Percentiles rank a stretch among this genome's conserved stretches.
Evolutionary conservation across 148 eudicot species (phyloP).

Genomic region (Rheum nobile): DNA sequence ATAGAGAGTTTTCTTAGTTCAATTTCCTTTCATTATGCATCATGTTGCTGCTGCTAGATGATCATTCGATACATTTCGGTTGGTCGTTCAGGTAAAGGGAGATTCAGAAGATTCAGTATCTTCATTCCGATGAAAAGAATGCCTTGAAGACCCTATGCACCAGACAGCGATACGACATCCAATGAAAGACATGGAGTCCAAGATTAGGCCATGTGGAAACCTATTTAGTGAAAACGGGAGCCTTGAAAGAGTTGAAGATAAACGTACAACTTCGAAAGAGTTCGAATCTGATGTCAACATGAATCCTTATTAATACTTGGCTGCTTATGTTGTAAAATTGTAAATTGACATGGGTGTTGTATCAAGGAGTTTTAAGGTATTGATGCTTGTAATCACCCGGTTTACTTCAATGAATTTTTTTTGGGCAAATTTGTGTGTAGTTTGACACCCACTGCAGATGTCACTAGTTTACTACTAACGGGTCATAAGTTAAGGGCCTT

Average conservation of each 20-base stretch:
- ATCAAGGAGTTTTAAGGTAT: neutral
- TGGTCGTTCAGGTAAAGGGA: slow-evolving; percentile 15
- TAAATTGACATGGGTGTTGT: neutral
- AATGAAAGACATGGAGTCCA: neutral
- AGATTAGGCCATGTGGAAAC: neutral
- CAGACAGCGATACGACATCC: slow-evolving; percentile 10
- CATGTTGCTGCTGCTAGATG: slow-evolving; percentile 7
- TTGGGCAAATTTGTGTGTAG: too few relatives aligned
- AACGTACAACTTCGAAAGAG: neutral
- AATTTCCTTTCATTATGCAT: slow-evolving; percentile 12
- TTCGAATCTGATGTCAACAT: neutral
- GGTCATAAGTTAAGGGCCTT: too few relatives aligned
- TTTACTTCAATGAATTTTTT: too few relatives aligned
- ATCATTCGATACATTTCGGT: neutral
- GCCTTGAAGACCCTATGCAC: neutral
- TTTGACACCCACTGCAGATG: too few relatives aligned
- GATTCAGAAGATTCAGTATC: slow-evolving; percentile 32
- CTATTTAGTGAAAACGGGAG: neutral
- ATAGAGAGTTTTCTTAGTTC: slow-evolving; percentile 16
- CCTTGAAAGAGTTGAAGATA: neutral
- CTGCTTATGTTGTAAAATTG: neutral
- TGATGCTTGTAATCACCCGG: too few relatives aligned
- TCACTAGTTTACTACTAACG: too few relatives aligned
- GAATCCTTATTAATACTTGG: neutral
- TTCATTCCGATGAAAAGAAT: neutral